These are phyloP conservation scores for Pichiaceae sp. DNA, from an alignment of 1,139 yeast species.

Conservation along the genomic window DNA sequence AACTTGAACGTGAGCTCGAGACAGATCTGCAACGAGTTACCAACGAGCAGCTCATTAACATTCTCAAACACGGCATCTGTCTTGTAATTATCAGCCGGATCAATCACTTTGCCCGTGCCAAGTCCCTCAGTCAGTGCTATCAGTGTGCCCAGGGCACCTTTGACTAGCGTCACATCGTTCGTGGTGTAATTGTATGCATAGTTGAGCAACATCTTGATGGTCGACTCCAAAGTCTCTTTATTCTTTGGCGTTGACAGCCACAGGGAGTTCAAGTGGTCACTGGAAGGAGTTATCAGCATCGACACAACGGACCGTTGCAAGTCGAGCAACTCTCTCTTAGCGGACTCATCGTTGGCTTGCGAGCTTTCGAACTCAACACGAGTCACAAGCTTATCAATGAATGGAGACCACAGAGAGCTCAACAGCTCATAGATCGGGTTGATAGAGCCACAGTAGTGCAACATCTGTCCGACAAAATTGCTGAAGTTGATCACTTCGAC, in stretches of 20 bases:
- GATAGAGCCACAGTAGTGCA: constrained; percentile 66
- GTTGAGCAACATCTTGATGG: constrained; percentile 58
- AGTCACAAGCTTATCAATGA: constrained; percentile 56
- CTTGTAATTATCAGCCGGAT: constrained; percentile 34
- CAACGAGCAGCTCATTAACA: constrained; percentile 51
- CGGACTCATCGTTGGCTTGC: constrained; percentile 33
- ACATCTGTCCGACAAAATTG: constrained; percentile 80
- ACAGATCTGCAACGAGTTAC: constrained; percentile 57
- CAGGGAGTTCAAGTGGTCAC: constrained; percentile 74
- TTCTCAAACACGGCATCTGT: constrained; percentile 31
- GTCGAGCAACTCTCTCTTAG: constrained; percentile 49
- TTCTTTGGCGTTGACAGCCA: constrained; percentile 57
- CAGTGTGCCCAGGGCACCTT: constrained; percentile 62
- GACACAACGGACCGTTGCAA: constrained; percentile 66
- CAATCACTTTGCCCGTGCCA: constrained; percentile 62
- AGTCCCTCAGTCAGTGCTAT: constrained; percentile 58
- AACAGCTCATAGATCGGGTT: constrained; percentile 66
- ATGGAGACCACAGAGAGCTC: constrained; percentile 64
- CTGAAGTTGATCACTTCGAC: constrained; percentile 74
- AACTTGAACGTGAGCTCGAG: constrained; percentile 72
- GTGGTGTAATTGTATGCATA: constrained; percentile 44
- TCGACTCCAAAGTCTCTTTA: constrained; percentile 49
- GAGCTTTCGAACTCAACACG: constrained; percentile 33
- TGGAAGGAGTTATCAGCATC: constrained; percentile 58
- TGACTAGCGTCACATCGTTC: constrained; percentile 39